Conservation (phyloP, 352 stramenopile genomes). For the Globisporangium solare region DNA sequence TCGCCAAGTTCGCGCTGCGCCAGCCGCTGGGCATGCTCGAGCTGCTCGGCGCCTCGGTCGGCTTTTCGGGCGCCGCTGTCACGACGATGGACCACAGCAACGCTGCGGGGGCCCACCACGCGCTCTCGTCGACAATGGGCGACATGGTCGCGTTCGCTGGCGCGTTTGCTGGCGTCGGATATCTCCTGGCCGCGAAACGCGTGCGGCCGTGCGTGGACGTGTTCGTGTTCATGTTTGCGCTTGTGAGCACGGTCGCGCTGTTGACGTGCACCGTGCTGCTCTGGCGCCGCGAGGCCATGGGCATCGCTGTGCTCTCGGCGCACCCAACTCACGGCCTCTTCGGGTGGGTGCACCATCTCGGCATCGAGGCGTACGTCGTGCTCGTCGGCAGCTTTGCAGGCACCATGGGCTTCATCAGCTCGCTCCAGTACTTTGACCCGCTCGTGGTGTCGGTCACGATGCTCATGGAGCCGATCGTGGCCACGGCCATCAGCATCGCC, state of each 20-base stretch:
- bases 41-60: constrained; percentile 31
- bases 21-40: constrained; percentile 30
- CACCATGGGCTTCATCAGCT: constrained; percentile 55
- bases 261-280: constrained; percentile 30
- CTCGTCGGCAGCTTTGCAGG: constrained; percentile 35
- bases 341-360: constrained; percentile 45
- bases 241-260: constrained; percentile 28
- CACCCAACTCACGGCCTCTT: constrained; percentile 22
- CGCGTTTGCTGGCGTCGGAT: constrained; percentile 41
- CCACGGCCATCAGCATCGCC: constrained; percentile 38
- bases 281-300: constrained; percentile 9
- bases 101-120: neutral
- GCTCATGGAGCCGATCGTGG: constrained; percentile 46
- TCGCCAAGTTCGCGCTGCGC: constrained; percentile 35
- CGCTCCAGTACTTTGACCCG: constrained; percentile 56
- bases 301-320: constrained; percentile 6
- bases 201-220: constrained; percentile 32
- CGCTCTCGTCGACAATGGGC: constrained; percentile 12
- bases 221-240: constrained; percentile 36
- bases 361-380: constrained; percentile 45
- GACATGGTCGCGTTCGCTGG: constrained; percentile 55
- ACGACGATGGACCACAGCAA: constrained; percentile 28
- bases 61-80: constrained; percentile 36
- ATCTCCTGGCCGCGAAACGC: constrained; percentile 40
- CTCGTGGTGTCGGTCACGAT: constrained; percentile 55